These are phyloP conservation scores for Fusarium sambucinum DNA, from an alignment of 2,329 filamentous ascomycete species.

Conservation along the genomic window DNA sequence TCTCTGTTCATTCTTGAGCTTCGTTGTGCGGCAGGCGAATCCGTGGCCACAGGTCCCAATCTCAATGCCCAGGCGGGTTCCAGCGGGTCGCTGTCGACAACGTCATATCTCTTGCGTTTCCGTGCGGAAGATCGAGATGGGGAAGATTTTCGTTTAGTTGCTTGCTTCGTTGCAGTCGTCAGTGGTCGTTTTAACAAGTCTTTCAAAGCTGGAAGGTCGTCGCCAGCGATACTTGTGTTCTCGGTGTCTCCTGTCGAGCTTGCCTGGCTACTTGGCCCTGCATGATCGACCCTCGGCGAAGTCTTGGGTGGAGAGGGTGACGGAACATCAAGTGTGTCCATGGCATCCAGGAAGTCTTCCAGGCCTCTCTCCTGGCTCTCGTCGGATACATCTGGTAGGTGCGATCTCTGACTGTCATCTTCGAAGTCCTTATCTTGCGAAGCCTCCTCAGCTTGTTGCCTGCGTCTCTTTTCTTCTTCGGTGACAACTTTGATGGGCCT, in stretches of 20 bases:
- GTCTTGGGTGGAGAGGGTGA: slow-evolving; percentile 51
- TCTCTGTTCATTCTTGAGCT: slow-evolving; percentile 37
- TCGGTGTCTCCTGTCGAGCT: slow-evolving; percentile 55
- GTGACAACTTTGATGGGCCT: slow-evolving; percentile 62
- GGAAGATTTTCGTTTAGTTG: slow-evolving; percentile 43
- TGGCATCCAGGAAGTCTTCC: slow-evolving; percentile 33
- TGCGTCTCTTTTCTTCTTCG: slow-evolving; percentile 43
- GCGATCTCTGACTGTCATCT: slow-evolving; percentile 62
- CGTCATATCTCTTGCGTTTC: slow-evolving; percentile 50
- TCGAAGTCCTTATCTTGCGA: slow-evolving; percentile 64
- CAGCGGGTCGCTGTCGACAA: slow-evolving; percentile 51
- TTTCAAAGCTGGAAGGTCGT: slow-evolving; percentile 55
- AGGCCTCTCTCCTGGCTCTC: slow-evolving; percentile 52
- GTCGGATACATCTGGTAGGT: slow-evolving; percentile 49
- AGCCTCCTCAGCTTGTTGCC: slow-evolving; percentile 61
- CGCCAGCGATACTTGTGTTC: slow-evolving; percentile 53
- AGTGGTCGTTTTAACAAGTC: slow-evolving; percentile 49
- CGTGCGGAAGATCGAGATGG: slow-evolving; percentile 46
- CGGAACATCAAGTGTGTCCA: slow-evolving; percentile 40
- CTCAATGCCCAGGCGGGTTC: slow-evolving; percentile 45
- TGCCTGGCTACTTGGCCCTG: slow-evolving; percentile 51
- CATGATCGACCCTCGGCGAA: slow-evolving; percentile 44
- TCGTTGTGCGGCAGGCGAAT: slow-evolving; percentile 44
- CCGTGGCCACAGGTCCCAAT: slow-evolving; percentile 13
- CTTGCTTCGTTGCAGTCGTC: slow-evolving; percentile 24